Evolutionary conservation across 164 flowering plant genomes (phyloP), one percentile per base, ranked within the genome.

Genomic region (Stephania japonica): DNA sequence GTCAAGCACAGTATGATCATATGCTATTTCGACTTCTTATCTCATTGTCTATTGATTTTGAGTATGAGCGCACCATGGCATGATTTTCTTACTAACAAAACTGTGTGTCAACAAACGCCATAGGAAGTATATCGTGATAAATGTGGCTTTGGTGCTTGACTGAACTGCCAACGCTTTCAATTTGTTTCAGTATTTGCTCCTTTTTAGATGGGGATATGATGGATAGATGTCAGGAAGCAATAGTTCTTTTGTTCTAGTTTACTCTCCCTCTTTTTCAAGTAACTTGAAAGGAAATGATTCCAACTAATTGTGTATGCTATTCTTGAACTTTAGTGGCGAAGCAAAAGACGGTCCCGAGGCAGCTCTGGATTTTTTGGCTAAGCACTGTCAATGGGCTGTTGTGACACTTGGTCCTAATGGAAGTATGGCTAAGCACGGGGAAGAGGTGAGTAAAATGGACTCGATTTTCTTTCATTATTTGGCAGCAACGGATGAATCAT

Each of bases 361-460:
- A 69, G 98, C 99, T 53, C 75, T 92, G 25, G 89, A 83, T 27
- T 92, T 81, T 81, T 75, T 95, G 76, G 85, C 86, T 12, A 79
- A 82, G 67, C 80, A 86, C 74, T 95, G 99, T 86, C 79, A 78
- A 59, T 92, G 97, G 94, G 94, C 97, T 44, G 99, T 91, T 50
- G 98, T 95, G 72, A 95, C 99, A 9, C 80, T 95, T 69, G 98
- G 92, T 47, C 19, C 88, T 7, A 84, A 89, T 19, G 99, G 98
- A 72, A 91, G 94, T 86, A 86, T 92, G 25, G 99, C 91, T 1
- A 90, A 87, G 76, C 96, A 90, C 73, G 89, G 91, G 63, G 85
- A 87, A 76, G 91, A 95, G 94, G 99, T 94, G 13, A 61, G 89
- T 83, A 14, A 74, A 67, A 41, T 63, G 9, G 53, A 18, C 13